phyloP scores from a whole-genome alignment of 352 stramenopile genomes.

The Saprolegnia parasitica region DNA sequence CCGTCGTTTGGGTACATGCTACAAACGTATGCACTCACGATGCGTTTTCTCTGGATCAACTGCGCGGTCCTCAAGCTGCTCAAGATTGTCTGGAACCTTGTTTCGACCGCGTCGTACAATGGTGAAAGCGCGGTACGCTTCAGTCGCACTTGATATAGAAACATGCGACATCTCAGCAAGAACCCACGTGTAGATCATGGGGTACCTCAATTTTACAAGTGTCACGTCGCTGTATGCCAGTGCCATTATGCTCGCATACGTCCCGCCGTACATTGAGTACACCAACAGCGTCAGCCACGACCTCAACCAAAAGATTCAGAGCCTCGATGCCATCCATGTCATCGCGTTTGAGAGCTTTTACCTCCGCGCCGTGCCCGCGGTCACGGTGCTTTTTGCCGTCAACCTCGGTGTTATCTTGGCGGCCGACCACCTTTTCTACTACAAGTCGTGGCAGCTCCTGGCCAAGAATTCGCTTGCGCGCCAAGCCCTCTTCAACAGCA shows the following conservation, averaged over 20 bases:
- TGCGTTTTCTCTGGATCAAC: slow-evolving; percentile 18
- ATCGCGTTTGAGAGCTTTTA: slow-evolving; percentile 17
- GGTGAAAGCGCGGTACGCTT: neutral
- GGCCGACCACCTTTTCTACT: slow-evolving; percentile 7
- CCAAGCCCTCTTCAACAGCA: slow-evolving; percentile 22
- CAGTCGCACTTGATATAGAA: too few species aligned
- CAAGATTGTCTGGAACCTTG: neutral
- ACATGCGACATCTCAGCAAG: too few species aligned
- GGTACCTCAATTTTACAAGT: slow-evolving; percentile 5
- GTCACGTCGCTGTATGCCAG: slow-evolving; percentile 15
- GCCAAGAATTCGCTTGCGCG: slow-evolving; percentile 11
- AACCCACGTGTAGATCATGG: slow-evolving; percentile 19
- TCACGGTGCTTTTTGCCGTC: neutral
- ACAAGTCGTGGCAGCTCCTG: neutral
- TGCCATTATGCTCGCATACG: neutral
- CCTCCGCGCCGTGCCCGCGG: neutral
- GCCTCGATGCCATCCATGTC: neutral
- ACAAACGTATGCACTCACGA: neutral
- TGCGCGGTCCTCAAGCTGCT: neutral
- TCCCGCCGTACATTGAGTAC: slow-evolving; percentile 18
- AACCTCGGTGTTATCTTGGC: neutral
- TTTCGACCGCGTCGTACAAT: neutral
- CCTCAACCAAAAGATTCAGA: neutral
- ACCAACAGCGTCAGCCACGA: neutral
- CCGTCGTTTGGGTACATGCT: neutral